Evolutionary conservation across 2,329 filamentous ascomycete genomes (phyloP), one percentile per base, ranked within the genome.

Genomic region (Pseudocercospora pini-densiflorae): DNA sequence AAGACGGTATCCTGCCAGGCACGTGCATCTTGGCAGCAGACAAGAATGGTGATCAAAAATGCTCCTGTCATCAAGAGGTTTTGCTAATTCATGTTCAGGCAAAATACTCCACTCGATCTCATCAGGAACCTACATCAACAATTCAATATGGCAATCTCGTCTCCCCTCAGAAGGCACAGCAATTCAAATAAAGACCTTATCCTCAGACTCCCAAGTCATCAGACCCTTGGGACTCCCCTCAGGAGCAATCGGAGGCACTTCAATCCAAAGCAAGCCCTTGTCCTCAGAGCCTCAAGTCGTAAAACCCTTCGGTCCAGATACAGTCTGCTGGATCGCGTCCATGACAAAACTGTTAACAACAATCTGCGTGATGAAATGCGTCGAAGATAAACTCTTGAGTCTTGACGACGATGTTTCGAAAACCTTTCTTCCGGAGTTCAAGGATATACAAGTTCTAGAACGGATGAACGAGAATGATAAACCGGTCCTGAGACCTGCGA

Each of bases 301-400:
- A 0, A 63, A 63, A 16, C 53, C 61, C 0, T 63, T 63, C 12
- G 61, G 36, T 0, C 61, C 61, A 8, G 59, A 62, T n/a, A 65
- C 63, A 21, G 53, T 65, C 7, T 60, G 55, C 54, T 59, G 63
- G 40, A 65, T 77, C 1, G 76, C 76, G 14, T 77, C 75, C 24
- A 65, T 68, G 51, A 82, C 80, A 10, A 82, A 83, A 61, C 74
- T 88, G 1, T 67, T 86, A 59, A 81, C 85, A 2, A 80, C 82
- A 1, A 80, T 88, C 59, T 82, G 85, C 2, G 81, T 81, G 0
- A 71, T 88, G 21, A 83, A 87, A 65, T 82, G 84, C 57, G 84
- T 88, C 1, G 85, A 88, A 43, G 78, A 82, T 5, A 84, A 83
- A 0, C 73, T 83, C 0, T 69, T 87, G 0, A 73, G 72, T 1